phyloP scores from a whole-genome alignment of 2,329 filamentous ascomycete genomes.

The Bipolaris oryzae region DNA sequence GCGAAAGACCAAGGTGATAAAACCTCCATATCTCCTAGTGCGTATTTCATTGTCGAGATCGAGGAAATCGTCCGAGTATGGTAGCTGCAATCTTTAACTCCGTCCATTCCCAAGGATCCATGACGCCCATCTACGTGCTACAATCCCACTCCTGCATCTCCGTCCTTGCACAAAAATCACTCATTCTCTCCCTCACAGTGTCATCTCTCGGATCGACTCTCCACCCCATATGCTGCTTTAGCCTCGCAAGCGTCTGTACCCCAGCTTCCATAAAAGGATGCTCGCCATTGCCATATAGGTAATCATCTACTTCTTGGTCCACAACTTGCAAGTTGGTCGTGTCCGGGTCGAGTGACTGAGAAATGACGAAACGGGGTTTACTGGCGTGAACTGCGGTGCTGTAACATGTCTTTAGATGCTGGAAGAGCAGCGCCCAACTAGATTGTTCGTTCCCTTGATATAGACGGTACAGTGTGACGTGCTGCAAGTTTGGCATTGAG shows the following conservation, averaged over 20 bases:
- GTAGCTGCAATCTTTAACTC: neutral
- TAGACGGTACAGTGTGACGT: constrained; percentile 2
- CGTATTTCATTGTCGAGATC: neutral
- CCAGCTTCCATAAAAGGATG: constrained; percentile 9
- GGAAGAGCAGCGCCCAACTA: neutral
- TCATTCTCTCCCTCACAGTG: constrained; percentile 4
- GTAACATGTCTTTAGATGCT: constrained; percentile 2
- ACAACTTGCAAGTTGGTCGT: constrained; percentile 3
- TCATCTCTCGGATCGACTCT: constrained; percentile 12
- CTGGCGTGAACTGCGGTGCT: neutral
- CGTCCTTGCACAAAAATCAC: neutral
- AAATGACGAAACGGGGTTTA: constrained; percentile 1
- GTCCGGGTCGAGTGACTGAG: neutral
- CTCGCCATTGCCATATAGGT: constrained; percentile 9
- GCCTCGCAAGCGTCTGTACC: neutral
- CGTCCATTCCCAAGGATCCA: neutral
- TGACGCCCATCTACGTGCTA: neutral
- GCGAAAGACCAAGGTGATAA: neutral
- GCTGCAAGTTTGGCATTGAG: neutral
- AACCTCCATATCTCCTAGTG: neutral
- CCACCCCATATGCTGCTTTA: constrained; percentile 16
- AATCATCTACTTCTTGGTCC: constrained; percentile 16
- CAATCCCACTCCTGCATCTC: neutral
- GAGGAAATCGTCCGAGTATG: neutral
- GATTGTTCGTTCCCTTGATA: neutral